phyloP scores from a whole-genome alignment of 495 filamentous ascomycete species.

The Annulohypoxylon nitens region DNA sequence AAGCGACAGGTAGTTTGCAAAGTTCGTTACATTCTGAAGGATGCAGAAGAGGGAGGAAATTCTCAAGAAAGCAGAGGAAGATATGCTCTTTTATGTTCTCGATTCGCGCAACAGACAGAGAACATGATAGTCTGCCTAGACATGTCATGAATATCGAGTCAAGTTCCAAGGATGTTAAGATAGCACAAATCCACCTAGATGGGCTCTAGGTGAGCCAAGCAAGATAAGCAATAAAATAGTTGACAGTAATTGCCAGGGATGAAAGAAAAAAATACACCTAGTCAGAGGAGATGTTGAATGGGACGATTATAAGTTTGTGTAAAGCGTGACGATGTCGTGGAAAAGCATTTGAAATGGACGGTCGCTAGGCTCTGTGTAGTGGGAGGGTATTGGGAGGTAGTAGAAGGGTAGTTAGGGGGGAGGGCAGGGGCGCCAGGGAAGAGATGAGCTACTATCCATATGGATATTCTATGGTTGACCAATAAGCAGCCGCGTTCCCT shows the following conservation, averaged over 20 bases:
- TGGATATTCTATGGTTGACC: neutral
- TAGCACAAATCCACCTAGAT: neutral
- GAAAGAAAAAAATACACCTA: neutral
- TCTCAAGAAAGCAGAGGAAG: too few species aligned
- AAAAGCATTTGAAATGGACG: neutral
- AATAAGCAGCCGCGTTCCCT: neutral
- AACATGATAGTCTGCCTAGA: too few species aligned
- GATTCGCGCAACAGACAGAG: too few species aligned
- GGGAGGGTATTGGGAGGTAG: neutral
- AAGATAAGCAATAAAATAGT: neutral
- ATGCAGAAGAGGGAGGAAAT: too few species aligned
- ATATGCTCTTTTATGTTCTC: too few species aligned
- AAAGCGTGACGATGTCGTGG: neutral
- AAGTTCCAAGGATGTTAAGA: neutral
- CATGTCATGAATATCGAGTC: neutral
- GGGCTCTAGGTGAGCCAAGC: neutral
- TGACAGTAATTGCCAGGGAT: neutral
- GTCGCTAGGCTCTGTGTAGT: neutral
- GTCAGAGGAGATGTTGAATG: slow-evolving; percentile 1
- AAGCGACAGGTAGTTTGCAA: too few species aligned
- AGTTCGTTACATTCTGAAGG: too few species aligned
- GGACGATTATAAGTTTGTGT: neutral
- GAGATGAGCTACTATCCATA: neutral
- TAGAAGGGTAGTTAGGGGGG: neutral
- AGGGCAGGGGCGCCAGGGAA: neutral